phyloP scores from a whole-genome alignment of 2,329 filamentous ascomycete species.

The Pyrenochaeta sp. region DNA sequence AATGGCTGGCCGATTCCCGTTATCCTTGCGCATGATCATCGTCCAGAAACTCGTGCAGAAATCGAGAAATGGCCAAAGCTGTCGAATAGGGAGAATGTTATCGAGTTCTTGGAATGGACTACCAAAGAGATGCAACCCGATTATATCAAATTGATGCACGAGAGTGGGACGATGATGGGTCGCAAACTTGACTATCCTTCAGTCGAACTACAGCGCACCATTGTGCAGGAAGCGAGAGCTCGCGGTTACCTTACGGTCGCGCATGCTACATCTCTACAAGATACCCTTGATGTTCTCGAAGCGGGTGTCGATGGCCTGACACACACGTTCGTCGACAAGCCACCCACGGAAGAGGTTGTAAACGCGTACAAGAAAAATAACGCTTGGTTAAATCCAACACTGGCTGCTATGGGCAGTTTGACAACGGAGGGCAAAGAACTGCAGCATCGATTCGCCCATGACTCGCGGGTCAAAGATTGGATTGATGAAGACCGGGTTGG shows the following conservation, averaged over 20 bases:
- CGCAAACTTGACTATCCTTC: slow-evolving; percentile 48
- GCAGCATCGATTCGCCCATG: slow-evolving; percentile 52
- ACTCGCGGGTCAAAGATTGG: slow-evolving; percentile 43
- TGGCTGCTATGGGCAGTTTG: slow-evolving; percentile 49
- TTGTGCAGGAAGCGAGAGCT: slow-evolving; percentile 52
- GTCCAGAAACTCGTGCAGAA: slow-evolving; percentile 45
- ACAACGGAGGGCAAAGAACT: slow-evolving; percentile 50
- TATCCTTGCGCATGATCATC: slow-evolving; percentile 49
- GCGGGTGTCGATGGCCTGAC: slow-evolving; percentile 55
- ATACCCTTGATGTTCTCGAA: slow-evolving; percentile 52
- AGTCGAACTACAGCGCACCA: slow-evolving; percentile 54
- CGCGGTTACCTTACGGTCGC: slow-evolving; percentile 50
- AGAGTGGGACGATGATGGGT: slow-evolving; percentile 54
- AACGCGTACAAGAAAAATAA: slow-evolving; percentile 53
- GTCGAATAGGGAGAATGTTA: slow-evolving; percentile 50
- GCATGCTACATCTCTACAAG: slow-evolving; percentile 49
- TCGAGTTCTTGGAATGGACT: slow-evolving; percentile 52
- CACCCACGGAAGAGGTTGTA: slow-evolving; percentile 48
- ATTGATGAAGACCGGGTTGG: slow-evolving; percentile 44
- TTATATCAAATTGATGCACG: slow-evolving; percentile 63
- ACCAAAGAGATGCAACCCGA: slow-evolving; percentile 51
- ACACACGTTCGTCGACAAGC: slow-evolving; percentile 53
- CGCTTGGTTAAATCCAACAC: slow-evolving; percentile 54
- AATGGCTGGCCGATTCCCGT: slow-evolving; percentile 61
- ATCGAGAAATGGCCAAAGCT: slow-evolving; percentile 59